Base-by-base conservation (phyloP, 192 early-diverging fungal species). In the Chytriomyces sp. region DNA sequence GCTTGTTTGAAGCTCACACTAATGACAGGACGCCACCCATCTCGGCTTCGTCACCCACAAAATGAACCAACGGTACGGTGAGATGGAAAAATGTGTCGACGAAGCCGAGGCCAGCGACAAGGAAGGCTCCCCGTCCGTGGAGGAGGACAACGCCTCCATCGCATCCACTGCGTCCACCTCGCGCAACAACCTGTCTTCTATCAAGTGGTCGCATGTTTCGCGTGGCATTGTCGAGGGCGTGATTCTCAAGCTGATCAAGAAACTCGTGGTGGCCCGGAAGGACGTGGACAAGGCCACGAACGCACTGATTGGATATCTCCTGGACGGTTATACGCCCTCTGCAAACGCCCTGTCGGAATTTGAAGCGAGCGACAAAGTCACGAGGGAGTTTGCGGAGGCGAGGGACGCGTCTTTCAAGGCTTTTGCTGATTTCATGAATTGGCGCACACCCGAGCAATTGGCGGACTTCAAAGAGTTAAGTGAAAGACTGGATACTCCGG, bases 41-140 rank as follows among this genome's bases (percentile, higher is more conserved):
- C 74, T 86, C 25, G 76, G 76, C 3, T 83, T 81, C 72, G 57
- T 26, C 4, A 82, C 84, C 0, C 84, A 86, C 63, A 86, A 86
- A 73, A 83, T 83, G 80, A 83, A 81, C 56, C 54, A 32, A 22
- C 56, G 52, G 39, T 79, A 73, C 63, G 71, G 67, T 56, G 57
- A 55, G n/a, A 39, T 58, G 25, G 64, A 14, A 6, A 5, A 32
- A 36, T 32, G 39, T 34, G 62, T 22, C 30, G 36, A 30, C 41
- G 49, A 25, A 52, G 36, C 66, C 17, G 44, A 52, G 19, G n/a
- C 64, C 19, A 17, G 64, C 32, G n/a, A 19, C 66, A 10, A 66
- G 80, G 14, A 52, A 72, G 33, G 70, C 65, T 25, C 37, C 63
- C 4, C 49, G 14, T 31, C 55, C 40, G 8, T 37, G 75, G 7